phyloP scores from a whole-genome alignment of 192 early-diverging fungal genomes.

The Pilaira anomala region DNA sequence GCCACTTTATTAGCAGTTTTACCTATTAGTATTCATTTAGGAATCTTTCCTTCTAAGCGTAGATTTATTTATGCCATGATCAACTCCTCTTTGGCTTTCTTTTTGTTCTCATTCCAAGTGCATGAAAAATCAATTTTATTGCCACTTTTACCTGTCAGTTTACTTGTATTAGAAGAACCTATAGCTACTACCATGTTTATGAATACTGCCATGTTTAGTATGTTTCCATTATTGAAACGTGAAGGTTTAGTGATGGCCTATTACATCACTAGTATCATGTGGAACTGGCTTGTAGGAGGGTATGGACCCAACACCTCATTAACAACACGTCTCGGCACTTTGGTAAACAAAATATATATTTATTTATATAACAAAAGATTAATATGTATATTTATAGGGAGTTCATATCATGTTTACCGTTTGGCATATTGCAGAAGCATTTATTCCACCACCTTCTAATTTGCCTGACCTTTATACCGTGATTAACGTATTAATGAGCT shows the following conservation, averaged over 20 bases:
- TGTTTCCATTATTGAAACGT: slow-evolving; percentile 81
- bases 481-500: slow-evolving; percentile 68
- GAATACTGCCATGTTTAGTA: slow-evolving; percentile 82
- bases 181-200: slow-evolving; percentile 62
- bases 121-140: slow-evolving; percentile 97
- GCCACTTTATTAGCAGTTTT: slow-evolving; percentile 67
- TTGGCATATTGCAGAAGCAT: slow-evolving; percentile 58
- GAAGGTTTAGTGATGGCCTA: slow-evolving; percentile 77
- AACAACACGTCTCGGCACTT: not conserved
- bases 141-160: slow-evolving; percentile 70
- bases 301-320: slow-evolving; percentile 1
- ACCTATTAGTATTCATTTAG: slow-evolving; percentile 70
- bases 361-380: not conserved
- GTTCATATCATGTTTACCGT: slow-evolving; percentile 47
- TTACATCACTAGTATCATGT: slow-evolving; percentile 63
- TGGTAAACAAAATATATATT: not conserved
- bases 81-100: slow-evolving; percentile 84
- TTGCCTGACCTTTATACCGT: slow-evolving; percentile 85
- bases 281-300: slow-evolving; percentile 59
- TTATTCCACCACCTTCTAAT: slow-evolving; percentile 58
- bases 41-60: slow-evolving; percentile 49
- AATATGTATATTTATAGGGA: slow-evolving; percentile 16
- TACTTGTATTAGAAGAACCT: slow-evolving; percentile 72
- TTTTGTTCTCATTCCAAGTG: slow-evolving; percentile 95
- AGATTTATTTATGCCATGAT: slow-evolving; percentile 69